Evolutionary conservation across 208 protist species (phyloP).

Genomic region (Angomonas ambiguus): DNA sequence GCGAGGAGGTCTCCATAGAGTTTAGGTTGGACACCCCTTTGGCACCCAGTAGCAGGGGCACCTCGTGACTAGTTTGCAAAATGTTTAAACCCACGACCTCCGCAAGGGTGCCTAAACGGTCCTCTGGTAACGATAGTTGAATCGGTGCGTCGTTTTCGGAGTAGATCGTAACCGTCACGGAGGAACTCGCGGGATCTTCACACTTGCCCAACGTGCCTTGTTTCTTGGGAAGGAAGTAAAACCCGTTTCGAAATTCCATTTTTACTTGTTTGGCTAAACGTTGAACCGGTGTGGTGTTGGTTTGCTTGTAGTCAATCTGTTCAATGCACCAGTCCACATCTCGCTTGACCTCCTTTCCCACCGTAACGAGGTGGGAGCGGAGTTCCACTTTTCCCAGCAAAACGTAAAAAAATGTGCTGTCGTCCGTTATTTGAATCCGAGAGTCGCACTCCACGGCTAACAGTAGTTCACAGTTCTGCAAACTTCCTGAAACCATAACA

Average conservation of each 20-base stretch:
- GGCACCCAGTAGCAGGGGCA: background rate
- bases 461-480: background rate
- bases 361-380: background rate
- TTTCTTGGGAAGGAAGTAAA: background rate
- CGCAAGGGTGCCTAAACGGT: background rate
- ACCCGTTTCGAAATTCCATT: background rate
- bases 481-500: background rate
- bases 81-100: background rate
- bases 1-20: background rate
- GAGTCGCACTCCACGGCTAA: background rate
- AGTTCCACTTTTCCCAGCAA: slow-evolving; percentile 11
- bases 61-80: background rate
- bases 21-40: background rate
- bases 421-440: slow-evolving; percentile 25
- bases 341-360: background rate
- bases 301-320: background rate
- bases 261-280: background rate
- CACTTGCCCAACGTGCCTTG: background rate
- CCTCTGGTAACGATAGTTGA: background rate
- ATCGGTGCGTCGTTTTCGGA: background rate
- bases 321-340: background rate
- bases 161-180: background rate
- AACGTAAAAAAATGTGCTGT: slow-evolving; percentile 30
- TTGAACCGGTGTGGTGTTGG: background rate
- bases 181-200: background rate